Base-by-base conservation (phyloP, 495 filamentous ascomycete species). In the Penicillium samsonianum region DNA sequence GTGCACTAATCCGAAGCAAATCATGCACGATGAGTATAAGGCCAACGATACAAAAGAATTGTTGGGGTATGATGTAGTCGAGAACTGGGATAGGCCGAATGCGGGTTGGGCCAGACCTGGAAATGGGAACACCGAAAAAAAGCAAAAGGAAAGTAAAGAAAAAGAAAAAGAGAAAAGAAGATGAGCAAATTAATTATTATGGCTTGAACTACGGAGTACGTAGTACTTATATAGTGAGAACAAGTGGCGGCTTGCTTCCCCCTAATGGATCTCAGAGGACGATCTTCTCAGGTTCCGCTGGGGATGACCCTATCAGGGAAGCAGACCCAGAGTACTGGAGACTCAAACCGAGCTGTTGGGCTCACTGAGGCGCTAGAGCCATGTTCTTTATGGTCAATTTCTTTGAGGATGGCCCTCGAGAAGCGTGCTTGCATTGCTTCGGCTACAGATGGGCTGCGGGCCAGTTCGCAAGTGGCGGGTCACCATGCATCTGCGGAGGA, bases 381-480 rank as follows among this genome's bases (percentile, higher is more conserved):
- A 50, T 25, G 20, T 59, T 60, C 53, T 55, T 53, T 62, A 51
- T 53, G 38, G 47, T 50, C 50, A 6, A 41, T 43, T 48, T 35
- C 44, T 55, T 47, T 38, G 50, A 60, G 22, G n/a, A n/a, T n/a
- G n/a, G 26, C 33, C 47, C 55, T 41, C 49, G 0, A 48, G 50
- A 59, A 31, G 50, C 40, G 55, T 51, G 55, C 51, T 59, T 45
- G 50, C 57, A 42, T 61, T 33, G 58, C 52, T 58, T 63, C 53
- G 61, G 60, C 61, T 54, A 61, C 53, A 49, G 57, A 56, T 55
- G 53, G 51, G 48, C 46, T 60, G 67, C 59, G 57, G 67, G 50
- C 70, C 70, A 71, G 62, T 70, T 73, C 59, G 64, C 57, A 69
- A 76, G 68, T 74, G 70, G 73, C 70, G 73, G 64, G 68, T 68